Evolutionary conservation across 768 basidiomycete genomes (phyloP).

Genomic region (Russula lepida): DNA sequence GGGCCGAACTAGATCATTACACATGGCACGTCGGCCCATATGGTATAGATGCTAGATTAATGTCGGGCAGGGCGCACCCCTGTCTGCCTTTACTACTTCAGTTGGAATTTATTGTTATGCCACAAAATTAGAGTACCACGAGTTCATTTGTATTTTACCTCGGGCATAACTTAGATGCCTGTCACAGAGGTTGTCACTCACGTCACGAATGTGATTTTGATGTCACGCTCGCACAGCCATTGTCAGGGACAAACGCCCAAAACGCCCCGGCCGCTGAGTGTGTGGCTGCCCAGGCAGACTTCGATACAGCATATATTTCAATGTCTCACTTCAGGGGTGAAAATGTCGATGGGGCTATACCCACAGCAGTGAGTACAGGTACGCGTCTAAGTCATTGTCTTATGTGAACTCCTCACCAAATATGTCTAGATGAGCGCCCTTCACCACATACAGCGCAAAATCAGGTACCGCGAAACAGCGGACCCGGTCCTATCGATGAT

Average conservation of each 20-base stretch:
- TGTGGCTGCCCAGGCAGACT: background rate
- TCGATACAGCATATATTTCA: background rate
- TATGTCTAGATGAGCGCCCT: conserved; percentile 1
- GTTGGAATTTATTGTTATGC: background rate
- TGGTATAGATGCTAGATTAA: background rate
- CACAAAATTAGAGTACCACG: background rate
- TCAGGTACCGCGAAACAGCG: background rate
- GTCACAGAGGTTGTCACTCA: background rate
- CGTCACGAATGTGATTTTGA: background rate
- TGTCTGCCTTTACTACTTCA: background rate
- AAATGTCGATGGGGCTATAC: background rate
- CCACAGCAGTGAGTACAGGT: conserved; percentile 2
- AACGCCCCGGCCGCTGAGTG: background rate
- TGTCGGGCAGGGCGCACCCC: background rate
- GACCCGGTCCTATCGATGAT: background rate
- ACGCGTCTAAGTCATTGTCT: background rate
- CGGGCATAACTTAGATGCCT: background rate
- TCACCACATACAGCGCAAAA: background rate
- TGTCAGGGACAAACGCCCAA: background rate
- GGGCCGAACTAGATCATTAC: conserved; percentile 55
- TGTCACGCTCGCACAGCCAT: background rate
- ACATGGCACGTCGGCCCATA: background rate
- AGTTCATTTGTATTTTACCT: background rate
- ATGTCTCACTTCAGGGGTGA: conserved; percentile 5
- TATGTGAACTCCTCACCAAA: background rate